Evolutionary conservation across 2,329 filamentous ascomycete species (phyloP).

Genomic region (Phialocephala subalpina): DNA sequence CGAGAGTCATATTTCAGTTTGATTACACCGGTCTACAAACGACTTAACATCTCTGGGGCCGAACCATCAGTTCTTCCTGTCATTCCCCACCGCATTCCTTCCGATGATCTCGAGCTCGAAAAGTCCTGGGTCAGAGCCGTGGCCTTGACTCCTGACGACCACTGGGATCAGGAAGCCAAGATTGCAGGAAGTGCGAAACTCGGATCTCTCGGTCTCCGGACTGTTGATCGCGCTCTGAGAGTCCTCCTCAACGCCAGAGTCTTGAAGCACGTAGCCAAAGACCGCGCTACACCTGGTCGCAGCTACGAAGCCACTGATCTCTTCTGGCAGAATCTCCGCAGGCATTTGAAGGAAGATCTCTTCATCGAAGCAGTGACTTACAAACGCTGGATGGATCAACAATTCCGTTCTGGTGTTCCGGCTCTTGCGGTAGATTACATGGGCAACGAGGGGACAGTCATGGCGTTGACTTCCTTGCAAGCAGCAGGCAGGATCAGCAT

Average conservation of each 20-base stretch:
- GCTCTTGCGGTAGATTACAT: conserved; percentile 58
- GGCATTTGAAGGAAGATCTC: conserved; percentile 61
- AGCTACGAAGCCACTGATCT: conserved; percentile 70
- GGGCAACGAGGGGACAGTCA: conserved; percentile 69
- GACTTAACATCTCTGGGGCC: conserved; percentile 47
- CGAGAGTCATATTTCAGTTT: conserved; percentile 64
- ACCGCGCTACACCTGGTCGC: conserved; percentile 62
- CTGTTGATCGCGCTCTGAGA: conserved; percentile 35
- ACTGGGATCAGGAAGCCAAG: conserved; percentile 52
- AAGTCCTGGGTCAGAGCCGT: conserved; percentile 68
- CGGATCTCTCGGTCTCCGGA: conserved; percentile 22
- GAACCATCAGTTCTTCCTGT: conserved; percentile 51
- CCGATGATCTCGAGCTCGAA: conserved; percentile 51
- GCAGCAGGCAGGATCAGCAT: conserved; percentile 64
- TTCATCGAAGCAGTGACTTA: conserved; percentile 65
- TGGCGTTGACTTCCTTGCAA: conserved; percentile 73
- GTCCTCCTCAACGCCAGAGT: conserved; percentile 37
- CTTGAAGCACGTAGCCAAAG: conserved; percentile 67
- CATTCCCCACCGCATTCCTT: neutral
- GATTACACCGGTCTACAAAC: conserved; percentile 53
- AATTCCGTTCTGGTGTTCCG: conserved; percentile 45
- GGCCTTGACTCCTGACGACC: conserved; percentile 59
- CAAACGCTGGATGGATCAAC: conserved; percentile 66
- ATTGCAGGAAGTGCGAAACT: conserved; percentile 58
- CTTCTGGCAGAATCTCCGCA: conserved; percentile 64